Evolutionary conservation across 2,329 filamentous ascomycete genomes (phyloP).

Genomic region (Apiospora aurea): DNA sequence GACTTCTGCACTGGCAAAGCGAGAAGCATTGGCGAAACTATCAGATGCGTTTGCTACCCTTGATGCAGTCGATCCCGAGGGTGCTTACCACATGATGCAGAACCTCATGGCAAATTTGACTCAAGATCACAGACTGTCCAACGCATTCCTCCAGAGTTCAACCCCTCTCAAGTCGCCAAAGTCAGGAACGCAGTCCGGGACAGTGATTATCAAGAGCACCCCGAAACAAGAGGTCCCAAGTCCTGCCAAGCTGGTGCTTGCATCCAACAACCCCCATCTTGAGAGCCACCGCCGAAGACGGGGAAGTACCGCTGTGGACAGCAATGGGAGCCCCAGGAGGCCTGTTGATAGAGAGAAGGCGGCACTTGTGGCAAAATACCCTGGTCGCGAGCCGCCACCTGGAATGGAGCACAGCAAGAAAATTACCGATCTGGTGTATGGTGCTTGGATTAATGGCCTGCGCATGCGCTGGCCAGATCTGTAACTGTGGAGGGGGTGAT

Average conservation of each 20-base stretch:
- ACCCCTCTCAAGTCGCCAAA: conserved; percentile 37
- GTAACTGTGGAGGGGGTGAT: neutral
- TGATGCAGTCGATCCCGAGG: conserved; percentile 88
- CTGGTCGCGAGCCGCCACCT: conserved; percentile 60
- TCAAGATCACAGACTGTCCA: conserved; percentile 70
- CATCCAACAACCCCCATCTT: conserved; percentile 84
- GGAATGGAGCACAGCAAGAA: conserved; percentile 95
- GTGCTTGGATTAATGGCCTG: conserved; percentile 87
- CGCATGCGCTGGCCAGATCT: conserved; percentile 67
- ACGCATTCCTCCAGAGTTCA: conserved; percentile 52
- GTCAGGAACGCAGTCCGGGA: conserved; percentile 56
- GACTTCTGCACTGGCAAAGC: conserved; percentile 69
- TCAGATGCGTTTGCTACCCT: conserved; percentile 86
- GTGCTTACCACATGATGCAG: conserved; percentile 84
- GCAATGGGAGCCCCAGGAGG: conserved; percentile 39
- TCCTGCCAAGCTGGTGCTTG: conserved; percentile 74
- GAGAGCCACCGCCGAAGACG: conserved; percentile 78
- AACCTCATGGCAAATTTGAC: conserved; percentile 77
- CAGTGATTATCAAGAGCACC: conserved; percentile 63
- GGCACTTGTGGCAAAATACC: conserved; percentile 59
- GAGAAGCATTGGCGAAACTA: conserved; percentile 82
- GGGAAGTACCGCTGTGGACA: conserved; percentile 42
- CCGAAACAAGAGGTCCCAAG: conserved; percentile 50
- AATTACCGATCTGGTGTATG: conserved; percentile 88
- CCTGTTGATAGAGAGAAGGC: conserved; percentile 56